These are phyloP conservation scores for Poteriospumella lacustris DNA, from an alignment of 108 stramenopile species.

Conservation along the genomic window DNA sequence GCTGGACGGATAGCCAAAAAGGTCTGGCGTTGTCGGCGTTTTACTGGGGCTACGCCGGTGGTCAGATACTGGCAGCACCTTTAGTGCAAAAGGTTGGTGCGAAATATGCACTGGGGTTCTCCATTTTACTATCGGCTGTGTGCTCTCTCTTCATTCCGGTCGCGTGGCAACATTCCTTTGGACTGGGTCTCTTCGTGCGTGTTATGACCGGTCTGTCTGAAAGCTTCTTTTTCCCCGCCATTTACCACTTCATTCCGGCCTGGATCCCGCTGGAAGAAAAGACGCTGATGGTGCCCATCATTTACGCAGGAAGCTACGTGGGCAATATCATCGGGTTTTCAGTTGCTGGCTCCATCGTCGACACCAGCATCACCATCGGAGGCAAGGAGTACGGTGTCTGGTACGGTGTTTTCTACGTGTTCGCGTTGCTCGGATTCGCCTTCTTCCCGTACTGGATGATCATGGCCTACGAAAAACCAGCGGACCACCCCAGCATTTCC, in stretches of 20 bases:
- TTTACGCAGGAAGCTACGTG: slow-evolving; percentile 10
- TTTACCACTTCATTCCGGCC: slow-evolving; percentile 9
- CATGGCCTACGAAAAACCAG: slow-evolving; percentile 14
- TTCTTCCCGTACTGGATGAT: slow-evolving; percentile 4
- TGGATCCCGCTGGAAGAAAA: slow-evolving; percentile 25
- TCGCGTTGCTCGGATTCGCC: not conserved
- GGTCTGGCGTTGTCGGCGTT: slow-evolving; percentile 15
- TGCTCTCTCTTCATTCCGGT: not conserved
- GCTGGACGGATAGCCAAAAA: slow-evolving; percentile 19
- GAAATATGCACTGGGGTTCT: not conserved
- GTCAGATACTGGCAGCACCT: not conserved
- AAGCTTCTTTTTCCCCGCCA: slow-evolving; percentile 12
- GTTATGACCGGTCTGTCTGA: slow-evolving; percentile 3
- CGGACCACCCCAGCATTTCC: not conserved
- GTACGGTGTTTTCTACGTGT: slow-evolving; percentile 12
- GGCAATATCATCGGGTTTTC: slow-evolving; percentile 19
- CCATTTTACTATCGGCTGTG: not conserved
- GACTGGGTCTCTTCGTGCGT: not conserved
- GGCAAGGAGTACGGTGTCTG: not conserved
- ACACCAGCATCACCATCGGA: not conserved
- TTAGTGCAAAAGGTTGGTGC: slow-evolving; percentile 9
- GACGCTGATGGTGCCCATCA: not conserved
- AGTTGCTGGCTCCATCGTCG: not conserved
- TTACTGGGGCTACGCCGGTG: slow-evolving; percentile 26
- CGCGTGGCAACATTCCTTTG: not conserved